These are phyloP conservation scores for Claviceps arundinis DNA, from an alignment of 2,329 filamentous ascomycete species.

Conservation along the genomic window DNA sequence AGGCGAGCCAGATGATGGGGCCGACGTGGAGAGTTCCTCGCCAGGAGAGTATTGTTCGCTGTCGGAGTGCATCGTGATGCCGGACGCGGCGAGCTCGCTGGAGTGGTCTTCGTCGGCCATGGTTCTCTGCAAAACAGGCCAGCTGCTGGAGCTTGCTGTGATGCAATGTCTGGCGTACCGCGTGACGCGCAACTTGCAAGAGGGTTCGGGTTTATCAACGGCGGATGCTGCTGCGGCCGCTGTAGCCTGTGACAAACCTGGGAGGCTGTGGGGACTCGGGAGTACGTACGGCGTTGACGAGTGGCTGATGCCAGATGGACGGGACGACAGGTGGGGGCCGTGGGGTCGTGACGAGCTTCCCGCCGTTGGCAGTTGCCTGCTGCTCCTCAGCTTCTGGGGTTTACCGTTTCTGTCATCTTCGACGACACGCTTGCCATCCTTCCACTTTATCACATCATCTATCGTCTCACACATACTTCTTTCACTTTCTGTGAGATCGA, in stretches of 20 bases:
- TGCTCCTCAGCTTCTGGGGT: too few relatives aligned
- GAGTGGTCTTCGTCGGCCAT: constrained; percentile 41
- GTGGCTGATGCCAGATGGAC: too few relatives aligned
- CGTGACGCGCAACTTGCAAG: not conserved
- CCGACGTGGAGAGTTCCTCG: constrained; percentile 47
- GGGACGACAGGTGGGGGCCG: too few relatives aligned
- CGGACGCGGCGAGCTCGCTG: constrained; percentile 54
- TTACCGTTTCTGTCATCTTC: too few relatives aligned
- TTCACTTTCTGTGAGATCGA: not conserved
- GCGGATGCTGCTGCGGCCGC: not conserved
- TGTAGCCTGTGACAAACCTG: too few relatives aligned
- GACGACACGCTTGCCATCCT: too few relatives aligned
- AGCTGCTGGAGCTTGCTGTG: not conserved
- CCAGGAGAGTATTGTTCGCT: constrained; percentile 67
- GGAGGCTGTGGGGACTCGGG: too few relatives aligned
- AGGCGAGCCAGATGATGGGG: constrained; percentile 49
- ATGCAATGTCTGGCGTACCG: not conserved
- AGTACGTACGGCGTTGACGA: too few relatives aligned
- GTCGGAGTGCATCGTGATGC: constrained; percentile 68
- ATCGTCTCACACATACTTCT: not conserved
- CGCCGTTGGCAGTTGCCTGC: too few relatives aligned
- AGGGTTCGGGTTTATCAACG: not conserved
- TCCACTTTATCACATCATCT: not conserved
- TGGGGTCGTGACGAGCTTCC: too few relatives aligned
- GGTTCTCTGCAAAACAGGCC: constrained; percentile 5